A percentile compares a stretch with the other conserved stretches of the same genome.
Evolutionary conservation across 2,329 filamentous ascomycete genomes (phyloP).

Genomic region (Nothophaeocryptopus gaeumannii): DNA sequence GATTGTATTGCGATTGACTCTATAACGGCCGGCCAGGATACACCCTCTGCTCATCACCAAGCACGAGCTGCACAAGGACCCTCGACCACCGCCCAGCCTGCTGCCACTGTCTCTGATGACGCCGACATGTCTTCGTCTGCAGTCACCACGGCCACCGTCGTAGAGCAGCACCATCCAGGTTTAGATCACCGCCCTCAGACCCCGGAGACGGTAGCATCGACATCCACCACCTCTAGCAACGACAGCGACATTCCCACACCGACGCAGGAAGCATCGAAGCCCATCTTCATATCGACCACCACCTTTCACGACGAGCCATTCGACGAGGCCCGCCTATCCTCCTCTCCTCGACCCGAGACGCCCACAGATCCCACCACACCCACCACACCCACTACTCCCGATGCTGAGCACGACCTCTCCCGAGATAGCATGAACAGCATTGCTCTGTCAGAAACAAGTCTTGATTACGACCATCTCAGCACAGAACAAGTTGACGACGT

Average conservation of each 20-base stretch:
- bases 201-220: neutral
- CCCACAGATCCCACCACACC: constrained; percentile 17
- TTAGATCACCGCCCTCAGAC: constrained; percentile 3
- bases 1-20: no score
- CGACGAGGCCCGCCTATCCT: constrained; percentile 14
- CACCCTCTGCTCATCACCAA: no score
- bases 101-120: no score
- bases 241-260: constrained; percentile 15
- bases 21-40: no score
- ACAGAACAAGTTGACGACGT: constrained; percentile 31
- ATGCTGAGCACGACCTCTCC: constrained; percentile 21
- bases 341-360: constrained; percentile 20
- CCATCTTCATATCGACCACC: constrained; percentile 22
- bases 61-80: no score
- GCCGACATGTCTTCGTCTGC: no score
- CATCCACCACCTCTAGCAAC: constrained; percentile 7
- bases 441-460: constrained; percentile 29
- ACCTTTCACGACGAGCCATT: constrained; percentile 22
- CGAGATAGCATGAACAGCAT: constrained; percentile 33
- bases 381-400: constrained; percentile 8
- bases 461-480: constrained; percentile 34
- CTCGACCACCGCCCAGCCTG: no score
- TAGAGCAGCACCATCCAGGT: neutral
- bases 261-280: constrained; percentile 15
- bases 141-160: no score